These are phyloP conservation scores for Orbilia quercus DNA, from an alignment of 2,329 filamentous ascomycete genomes.

Conservation along the genomic window DNA sequence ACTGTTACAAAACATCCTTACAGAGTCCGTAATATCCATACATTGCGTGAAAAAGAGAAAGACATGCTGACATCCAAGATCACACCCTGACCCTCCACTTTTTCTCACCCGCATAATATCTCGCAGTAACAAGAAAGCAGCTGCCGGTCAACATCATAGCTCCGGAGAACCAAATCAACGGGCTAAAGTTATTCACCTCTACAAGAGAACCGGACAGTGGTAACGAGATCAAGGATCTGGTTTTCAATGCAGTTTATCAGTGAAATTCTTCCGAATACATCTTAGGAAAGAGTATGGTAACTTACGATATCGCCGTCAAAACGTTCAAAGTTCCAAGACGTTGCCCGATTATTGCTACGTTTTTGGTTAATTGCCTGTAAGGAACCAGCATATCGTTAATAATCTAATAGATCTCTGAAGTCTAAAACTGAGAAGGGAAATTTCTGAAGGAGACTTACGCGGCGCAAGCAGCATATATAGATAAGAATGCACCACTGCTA, in stretches of 20 bases:
- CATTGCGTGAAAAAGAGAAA: too few species aligned
- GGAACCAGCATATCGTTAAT: neutral
- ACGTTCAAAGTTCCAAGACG: conserved; percentile 53
- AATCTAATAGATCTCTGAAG: neutral
- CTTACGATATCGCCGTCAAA: conserved; percentile 48
- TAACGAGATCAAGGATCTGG: conserved; percentile 43
- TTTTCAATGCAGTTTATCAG: too few species aligned
- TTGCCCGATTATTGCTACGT: conserved; percentile 50
- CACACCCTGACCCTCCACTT: conserved; percentile 43
- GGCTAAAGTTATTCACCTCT: conserved; percentile 34
- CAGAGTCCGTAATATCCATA: too few species aligned
- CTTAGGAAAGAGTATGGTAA: too few species aligned
- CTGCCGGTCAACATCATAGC: conserved; percentile 47
- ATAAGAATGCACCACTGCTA: conserved; percentile 51
- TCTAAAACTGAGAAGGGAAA: neutral
- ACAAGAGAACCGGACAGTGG: conserved; percentile 44
- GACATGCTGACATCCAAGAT: neutral
- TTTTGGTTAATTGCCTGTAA: conserved; percentile 47
- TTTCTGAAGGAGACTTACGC: conserved; percentile 20
- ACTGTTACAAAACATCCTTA: too few species aligned
- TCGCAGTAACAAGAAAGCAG: conserved; percentile 42
- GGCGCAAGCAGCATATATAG: conserved; percentile 48
- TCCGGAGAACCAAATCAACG: conserved; percentile 52
- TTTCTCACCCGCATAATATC: conserved; percentile 45
- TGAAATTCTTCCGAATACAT: too few species aligned